Evolutionary conservation across 352 stramenopile genomes (phyloP), one percentile per base, ranked within the genome.

Genomic region (Phytophthora pini): DNA sequence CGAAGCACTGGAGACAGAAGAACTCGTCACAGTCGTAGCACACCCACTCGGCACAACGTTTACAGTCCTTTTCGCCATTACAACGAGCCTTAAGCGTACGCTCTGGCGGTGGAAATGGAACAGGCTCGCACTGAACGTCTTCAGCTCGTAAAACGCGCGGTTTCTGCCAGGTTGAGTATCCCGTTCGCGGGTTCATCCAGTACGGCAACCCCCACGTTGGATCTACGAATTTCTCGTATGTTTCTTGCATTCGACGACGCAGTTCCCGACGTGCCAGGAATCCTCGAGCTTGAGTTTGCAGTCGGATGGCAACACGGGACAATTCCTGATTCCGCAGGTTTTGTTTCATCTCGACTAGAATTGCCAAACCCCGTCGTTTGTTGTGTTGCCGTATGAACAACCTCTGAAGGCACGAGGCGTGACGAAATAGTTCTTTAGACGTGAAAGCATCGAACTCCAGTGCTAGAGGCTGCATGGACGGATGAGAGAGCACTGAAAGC

Each of bases 151-250:
- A 61, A 0, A 61, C 57, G 0, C 47, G 49, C 0, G 84, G 83
- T 58, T 94, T 94, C 32, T 65, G 61, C 84, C 86, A 94, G 38
- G 86, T 94, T 4, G 80, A 89, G 43, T 77, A 91, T 0, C 80
- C 82, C 3, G 84, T 83, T 1, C 60, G 68, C 1, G 82, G 86
- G 46, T 94, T 92, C 52, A 84, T 68, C 86, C 86, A 93, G 44
- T 93, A 94, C 0, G 84, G 84, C 7, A 89, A 12, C 0, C 69
- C 70, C 68, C 73, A 90, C 6, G 81, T 75, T 5, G 80, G 74
- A 55, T 94, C 84, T 17, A 92, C 53, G 61, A 87, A 91, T 51
- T 94, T 94, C 12, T 89, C 76, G 60, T 93, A 94, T 22, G 68
- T 64, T 22, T 71, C 52, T 39, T 83, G 75, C 4, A 90, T 71